Evolutionary conservation across 352 stramenopile genomes (phyloP), one percentile per base, ranked within the genome.

Genomic region (Phytopythium sindhum): DNA sequence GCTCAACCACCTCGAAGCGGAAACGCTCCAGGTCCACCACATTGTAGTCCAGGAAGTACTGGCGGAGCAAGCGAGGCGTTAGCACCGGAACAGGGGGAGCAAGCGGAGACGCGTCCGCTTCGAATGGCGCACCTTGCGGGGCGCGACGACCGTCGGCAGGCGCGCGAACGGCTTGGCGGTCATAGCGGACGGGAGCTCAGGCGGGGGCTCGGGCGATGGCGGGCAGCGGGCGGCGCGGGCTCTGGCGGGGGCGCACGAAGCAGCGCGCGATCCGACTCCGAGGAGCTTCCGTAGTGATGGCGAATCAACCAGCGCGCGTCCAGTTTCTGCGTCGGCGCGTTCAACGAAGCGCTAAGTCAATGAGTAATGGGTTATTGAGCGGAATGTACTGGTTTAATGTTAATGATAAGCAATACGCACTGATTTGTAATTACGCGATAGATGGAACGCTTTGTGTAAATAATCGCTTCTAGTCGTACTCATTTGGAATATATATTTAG

Each of bases 31-130:
- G 63, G 69, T 95, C 87, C 0, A 60, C 53, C 23, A 95, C 81
- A 39, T 66, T 37, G 63, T 90, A 95, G 75, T 95, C 80, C 17
- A 95, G 74, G 39, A 81, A 86, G 71, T 95, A 95, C 74, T 88
- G 73, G 24, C 2, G 28, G 23, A 51, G 21, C 17, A 14, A 33
- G 35, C 5, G 21, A 50, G 5, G 41, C 60, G 29, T 55, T 26
- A 53, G 37, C 11, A 15, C 4, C 41, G 41, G 11, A 23, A 19
- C 33, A 14, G 33, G 7, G 14, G 33, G 6, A 11, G 14, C 31
- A 29, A 57, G 45, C 26, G 4, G 24, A 17, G 41, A 21, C 37
- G 37, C 37, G 6, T 44, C n/a, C n/a, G n/a, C n/a, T n/a, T n/a
- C n/a, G n/a, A n/a, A n/a, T n/a, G 41, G 12, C 19, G n/a, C 41